These are phyloP conservation scores for Ploettnerulaceae sp. DNA, from an alignment of 2,329 filamentous ascomycete species.

Conservation along the genomic window DNA sequence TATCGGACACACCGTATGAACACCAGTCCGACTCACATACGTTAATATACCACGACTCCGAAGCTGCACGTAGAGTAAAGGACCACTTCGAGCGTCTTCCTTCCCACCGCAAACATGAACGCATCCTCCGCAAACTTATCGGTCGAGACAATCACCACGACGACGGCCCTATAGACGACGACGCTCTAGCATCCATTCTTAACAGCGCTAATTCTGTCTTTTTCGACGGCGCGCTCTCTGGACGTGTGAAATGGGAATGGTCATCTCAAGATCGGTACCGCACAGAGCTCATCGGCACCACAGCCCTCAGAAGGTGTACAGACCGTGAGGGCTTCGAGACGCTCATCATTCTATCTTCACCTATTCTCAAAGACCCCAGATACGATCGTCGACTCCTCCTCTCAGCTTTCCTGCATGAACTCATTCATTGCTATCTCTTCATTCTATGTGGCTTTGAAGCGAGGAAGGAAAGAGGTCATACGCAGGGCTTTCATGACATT, in stretches of 20 bases:
- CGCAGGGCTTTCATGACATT: conserved; percentile 53
- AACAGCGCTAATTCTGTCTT: conserved; percentile 58
- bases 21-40: conserved; percentile 15
- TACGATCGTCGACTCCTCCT: conserved; percentile 59
- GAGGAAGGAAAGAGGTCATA: conserved; percentile 53
- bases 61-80: conserved; percentile 26
- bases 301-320: conserved; percentile 45
- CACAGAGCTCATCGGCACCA: conserved; percentile 56
- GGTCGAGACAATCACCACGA: conserved; percentile 46
- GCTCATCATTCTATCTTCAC: conserved; percentile 55
- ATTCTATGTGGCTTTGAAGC: conserved; percentile 56
- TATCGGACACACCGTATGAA: conserved; percentile 27
- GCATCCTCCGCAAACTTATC: conserved; percentile 55
- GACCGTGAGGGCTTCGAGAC: conserved; percentile 52
- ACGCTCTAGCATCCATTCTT: conserved; percentile 54
- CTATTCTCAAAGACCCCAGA: conserved; percentile 45
- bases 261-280: conserved; percentile 48
- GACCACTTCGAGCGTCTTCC: conserved; percentile 16
- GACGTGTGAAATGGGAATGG: conserved; percentile 61
- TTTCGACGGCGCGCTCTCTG: conserved; percentile 51
- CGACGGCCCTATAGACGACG: conserved; percentile 48
- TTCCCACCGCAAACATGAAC: conserved; percentile 27
- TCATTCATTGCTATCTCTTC: conserved; percentile 64
- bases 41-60: conserved; percentile 19
- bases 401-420: conserved; percentile 61